phyloP scores from a whole-genome alignment of 2,329 filamentous ascomycete genomes.

The Cryphonectria radicalis region DNA sequence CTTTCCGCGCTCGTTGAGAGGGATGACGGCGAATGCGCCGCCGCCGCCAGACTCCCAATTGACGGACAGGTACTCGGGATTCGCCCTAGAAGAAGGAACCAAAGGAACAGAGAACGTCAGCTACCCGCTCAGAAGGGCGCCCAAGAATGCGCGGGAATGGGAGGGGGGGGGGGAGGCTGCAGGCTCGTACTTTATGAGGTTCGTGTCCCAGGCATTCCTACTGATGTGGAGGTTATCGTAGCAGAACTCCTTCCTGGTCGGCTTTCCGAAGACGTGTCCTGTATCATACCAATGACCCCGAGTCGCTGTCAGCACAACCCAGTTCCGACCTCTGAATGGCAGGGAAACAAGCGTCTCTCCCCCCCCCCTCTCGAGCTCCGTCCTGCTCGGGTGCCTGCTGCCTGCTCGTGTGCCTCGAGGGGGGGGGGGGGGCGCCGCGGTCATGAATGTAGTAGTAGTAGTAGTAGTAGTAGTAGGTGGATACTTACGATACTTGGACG shows the following conservation, averaged over 20 bases:
- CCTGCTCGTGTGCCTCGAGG: slow-evolving; percentile 30
- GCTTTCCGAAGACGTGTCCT: slow-evolving; percentile 98
- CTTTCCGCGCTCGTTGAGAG: slow-evolving; percentile 85
- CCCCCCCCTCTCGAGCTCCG: slow-evolving; percentile 7
- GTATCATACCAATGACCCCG: slow-evolving; percentile 32
- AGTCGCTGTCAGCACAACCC: slow-evolving; percentile 35
- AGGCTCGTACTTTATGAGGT: slow-evolving; percentile 48
- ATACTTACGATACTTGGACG: slow-evolving; percentile 69
- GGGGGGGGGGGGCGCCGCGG: slow-evolving; percentile 30
- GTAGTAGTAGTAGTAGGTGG: slow-evolving; percentile 3
- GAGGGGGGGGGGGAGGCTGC: not conserved
- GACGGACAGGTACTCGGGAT: slow-evolving; percentile 93
- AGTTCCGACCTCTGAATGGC: slow-evolving; percentile 32
- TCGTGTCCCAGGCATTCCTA: slow-evolving; percentile 99
- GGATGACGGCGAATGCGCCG: slow-evolving; percentile 95
- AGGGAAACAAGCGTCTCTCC: slow-evolving; percentile 13
- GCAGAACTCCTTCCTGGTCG: slow-evolving; percentile 95
- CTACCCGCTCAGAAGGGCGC: slow-evolving; percentile 5
- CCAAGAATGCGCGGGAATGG: not conserved
- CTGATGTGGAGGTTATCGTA: slow-evolving; percentile 98
- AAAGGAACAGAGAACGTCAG: slow-evolving; percentile 27
- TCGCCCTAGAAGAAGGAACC: slow-evolving; percentile 63
- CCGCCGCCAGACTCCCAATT: slow-evolving; percentile 98
- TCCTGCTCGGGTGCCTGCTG: slow-evolving; percentile 16
- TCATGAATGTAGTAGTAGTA: slow-evolving; percentile 7